Conservation (phyloP, 2,329 filamentous ascomycete species). For the Xylaria sp. region DNA sequence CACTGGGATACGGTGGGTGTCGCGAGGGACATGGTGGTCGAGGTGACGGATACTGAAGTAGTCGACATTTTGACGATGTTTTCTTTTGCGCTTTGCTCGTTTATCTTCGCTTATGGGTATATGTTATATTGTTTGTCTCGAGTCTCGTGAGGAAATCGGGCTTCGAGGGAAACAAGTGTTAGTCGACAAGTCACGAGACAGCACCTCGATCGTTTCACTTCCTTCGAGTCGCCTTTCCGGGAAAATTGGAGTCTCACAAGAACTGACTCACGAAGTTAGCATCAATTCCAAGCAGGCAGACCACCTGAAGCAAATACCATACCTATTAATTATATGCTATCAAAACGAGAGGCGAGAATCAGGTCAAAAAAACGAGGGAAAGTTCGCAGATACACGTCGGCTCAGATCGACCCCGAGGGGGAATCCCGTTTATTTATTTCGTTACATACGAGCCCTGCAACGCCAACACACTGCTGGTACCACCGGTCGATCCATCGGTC, state of each 20-base stretch:
- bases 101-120: no score
- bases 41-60: not conserved
- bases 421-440: not conserved
- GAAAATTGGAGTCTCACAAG: no score
- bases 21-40: conserved; percentile 4
- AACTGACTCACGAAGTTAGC: not conserved
- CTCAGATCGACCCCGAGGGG: not conserved
- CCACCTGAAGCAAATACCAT: no score
- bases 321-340: no score
- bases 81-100: not conserved
- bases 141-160: not conserved
- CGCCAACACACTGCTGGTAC: not conserved
- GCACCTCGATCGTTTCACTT: no score
- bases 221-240: no score
- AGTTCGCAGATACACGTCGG: not conserved
- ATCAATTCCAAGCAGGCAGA: not conserved
- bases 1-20: conserved; percentile 19
- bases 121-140: not conserved
- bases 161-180: not conserved
- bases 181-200: no score
- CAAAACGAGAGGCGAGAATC: no score
- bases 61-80: conserved; percentile 2
- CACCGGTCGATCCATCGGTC: not conserved
- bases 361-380: no score
- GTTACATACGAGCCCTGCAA: not conserved